Evolutionary conservation across 2,329 filamentous ascomycete genomes (phyloP).

Genomic region (Cyphellophora attinorum): DNA sequence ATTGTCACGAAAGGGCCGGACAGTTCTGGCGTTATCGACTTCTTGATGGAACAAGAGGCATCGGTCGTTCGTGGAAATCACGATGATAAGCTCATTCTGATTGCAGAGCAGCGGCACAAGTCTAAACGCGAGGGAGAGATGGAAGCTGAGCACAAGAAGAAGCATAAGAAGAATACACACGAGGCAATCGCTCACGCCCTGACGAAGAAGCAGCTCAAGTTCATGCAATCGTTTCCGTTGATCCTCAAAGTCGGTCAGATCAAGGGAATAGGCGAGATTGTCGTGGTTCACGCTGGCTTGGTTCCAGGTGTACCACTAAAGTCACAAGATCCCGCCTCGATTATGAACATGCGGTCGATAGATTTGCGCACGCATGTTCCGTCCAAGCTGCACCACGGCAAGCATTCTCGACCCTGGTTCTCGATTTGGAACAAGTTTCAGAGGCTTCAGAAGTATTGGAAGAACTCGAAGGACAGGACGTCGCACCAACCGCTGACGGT

Average conservation of each 20-base stretch:
- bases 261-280: conserved; percentile 46
- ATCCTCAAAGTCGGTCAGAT: conserved; percentile 64
- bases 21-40: conserved; percentile 64
- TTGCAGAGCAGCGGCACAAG: conserved; percentile 33
- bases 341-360: conserved; percentile 88
- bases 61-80: conserved; percentile 85
- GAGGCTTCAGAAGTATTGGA: conserved; percentile 12
- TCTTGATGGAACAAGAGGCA: conserved; percentile 64
- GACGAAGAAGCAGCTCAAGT: conserved; percentile 52
- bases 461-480: conserved; percentile 17
- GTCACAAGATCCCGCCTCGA: conserved; percentile 64
- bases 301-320: conserved; percentile 64
- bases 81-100: conserved; percentile 74
- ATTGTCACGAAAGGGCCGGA: conserved; percentile 81
- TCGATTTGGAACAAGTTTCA: conserved; percentile 48
- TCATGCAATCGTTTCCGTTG: conserved; percentile 64
- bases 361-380: conserved; percentile 53
- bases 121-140: conserved; percentile 4
- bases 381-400: conserved; percentile 27
- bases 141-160: conserved; percentile 1
- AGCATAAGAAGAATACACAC: conserved; percentile 18
- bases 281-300: conserved; percentile 78
- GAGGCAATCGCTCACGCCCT: conserved; percentile 42
- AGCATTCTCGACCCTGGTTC: conserved; percentile 54
- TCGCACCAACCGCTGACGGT: conserved; percentile 48